Percentiles rank a stretch among this genome's conserved stretches.
phyloP scores from a whole-genome alignment of 805 yeast genomes.

The Ogataea pini region DNA sequence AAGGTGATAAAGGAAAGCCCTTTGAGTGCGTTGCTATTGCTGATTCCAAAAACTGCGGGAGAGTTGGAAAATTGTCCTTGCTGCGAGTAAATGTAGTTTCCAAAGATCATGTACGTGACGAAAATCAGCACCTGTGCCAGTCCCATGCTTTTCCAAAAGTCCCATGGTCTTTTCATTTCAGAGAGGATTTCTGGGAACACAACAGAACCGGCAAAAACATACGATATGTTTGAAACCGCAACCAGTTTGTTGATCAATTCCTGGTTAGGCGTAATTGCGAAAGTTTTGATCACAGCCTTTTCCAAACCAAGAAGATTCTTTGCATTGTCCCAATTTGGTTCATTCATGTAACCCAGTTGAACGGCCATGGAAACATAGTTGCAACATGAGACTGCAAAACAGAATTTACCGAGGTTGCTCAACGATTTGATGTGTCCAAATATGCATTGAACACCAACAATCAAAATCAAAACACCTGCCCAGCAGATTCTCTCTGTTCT shows the following conservation, averaged over 20 bases:
- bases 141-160: conserved; percentile 49
- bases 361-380: conserved; percentile 23
- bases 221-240: conserved; percentile 47
- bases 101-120: conserved; percentile 41
- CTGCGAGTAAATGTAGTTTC: conserved; percentile 43
- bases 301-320: conserved; percentile 21
- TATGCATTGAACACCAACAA: conserved; percentile 43
- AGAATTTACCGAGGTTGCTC: conserved; percentile 34
- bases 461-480: conserved; percentile 40
- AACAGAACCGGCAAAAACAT: conserved; percentile 54
- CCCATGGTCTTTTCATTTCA: conserved; percentile 49
- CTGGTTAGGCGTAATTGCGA: conserved; percentile 17
- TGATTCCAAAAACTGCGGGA: conserved; percentile 47
- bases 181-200: conserved; percentile 49
- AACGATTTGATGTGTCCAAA: conserved; percentile 44
- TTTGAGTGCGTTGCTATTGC: conserved; percentile 29
- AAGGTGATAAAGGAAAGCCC: conserved; percentile 42
- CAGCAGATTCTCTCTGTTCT: conserved; percentile 38
- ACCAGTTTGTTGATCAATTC: conserved; percentile 34
- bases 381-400: conserved; percentile 19
- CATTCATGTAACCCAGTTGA: conserved; percentile 19
- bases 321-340: conserved; percentile 27
- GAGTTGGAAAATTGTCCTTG: conserved; percentile 47
- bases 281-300: conserved; percentile 23
- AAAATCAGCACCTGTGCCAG: conserved; percentile 44